phyloP scores from a whole-genome alignment of 768 basidiomycete species.

The Boletus speciosus region DNA sequence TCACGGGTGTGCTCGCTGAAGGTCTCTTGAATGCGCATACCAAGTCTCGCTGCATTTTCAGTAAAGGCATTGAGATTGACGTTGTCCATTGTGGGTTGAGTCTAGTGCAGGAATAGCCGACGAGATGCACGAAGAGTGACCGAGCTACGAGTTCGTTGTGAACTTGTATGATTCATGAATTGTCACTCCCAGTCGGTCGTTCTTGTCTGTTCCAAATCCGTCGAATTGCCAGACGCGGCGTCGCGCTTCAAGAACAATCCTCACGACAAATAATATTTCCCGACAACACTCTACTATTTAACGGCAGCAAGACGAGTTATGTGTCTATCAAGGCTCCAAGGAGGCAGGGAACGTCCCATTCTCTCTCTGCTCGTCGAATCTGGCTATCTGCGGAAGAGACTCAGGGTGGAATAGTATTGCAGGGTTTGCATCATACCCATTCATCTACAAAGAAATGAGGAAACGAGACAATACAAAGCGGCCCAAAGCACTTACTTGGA shows the following conservation, averaged over 20 bases:
- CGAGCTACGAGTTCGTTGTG: background rate
- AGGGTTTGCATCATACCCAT: slow-evolving; percentile 60
- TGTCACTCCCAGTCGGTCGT: background rate
- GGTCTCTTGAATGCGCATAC: slow-evolving; percentile 80
- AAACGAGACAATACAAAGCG: background rate
- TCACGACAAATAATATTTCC: background rate
- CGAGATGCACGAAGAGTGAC: background rate
- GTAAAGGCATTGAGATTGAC: slow-evolving; percentile 45
- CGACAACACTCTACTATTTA: slow-evolving; percentile 13
- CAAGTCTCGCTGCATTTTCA: slow-evolving; percentile 81
- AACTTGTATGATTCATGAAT: slow-evolving; percentile 6
- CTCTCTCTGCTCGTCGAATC: slow-evolving; percentile 96
- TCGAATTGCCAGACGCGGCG: background rate
- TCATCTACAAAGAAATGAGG: slow-evolving; percentile 54
- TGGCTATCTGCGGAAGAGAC: slow-evolving; percentile 53
- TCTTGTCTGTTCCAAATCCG: background rate
- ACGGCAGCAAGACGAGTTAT: background rate
- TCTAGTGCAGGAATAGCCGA: background rate
- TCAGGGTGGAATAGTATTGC: background rate
- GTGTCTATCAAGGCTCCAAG: slow-evolving; percentile 61
- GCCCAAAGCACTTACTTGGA: slow-evolving; percentile 69
- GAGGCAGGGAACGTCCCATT: slow-evolving; percentile 89
- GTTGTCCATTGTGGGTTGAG: slow-evolving; percentile 28
- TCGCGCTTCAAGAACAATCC: background rate
- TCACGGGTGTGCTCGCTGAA: slow-evolving; percentile 80